Percentiles rank a stretch among this genome's conserved stretches.
These are phyloP conservation scores for Trichoderma afroharzianum DNA, from an alignment of 2,329 filamentous ascomycete genomes.

Conservation along the genomic window DNA sequence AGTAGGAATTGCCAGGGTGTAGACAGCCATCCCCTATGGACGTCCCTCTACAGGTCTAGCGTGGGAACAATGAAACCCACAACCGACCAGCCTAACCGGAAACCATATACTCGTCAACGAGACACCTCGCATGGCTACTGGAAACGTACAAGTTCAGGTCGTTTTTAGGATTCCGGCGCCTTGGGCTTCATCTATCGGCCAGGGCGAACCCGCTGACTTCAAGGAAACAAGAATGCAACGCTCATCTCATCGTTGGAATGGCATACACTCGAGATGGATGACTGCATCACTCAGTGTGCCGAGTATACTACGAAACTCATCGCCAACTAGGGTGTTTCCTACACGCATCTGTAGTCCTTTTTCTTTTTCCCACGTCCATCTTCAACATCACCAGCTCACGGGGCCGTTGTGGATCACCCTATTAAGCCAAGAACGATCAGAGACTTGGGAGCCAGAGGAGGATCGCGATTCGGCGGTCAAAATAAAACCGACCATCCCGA, in stretches of 20 bases:
- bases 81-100: neutral
- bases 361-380: neutral
- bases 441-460: neutral
- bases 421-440: neutral
- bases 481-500: neutral
- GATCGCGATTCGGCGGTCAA: neutral
- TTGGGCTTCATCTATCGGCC: neutral
- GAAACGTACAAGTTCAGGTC: neutral
- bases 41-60: neutral
- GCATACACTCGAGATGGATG: neutral
- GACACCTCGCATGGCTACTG: neutral
- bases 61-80: neutral
- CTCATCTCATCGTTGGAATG: neutral
- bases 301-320: neutral
- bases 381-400: neutral
- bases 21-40: neutral
- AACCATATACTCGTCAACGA: neutral
- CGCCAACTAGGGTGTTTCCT: neutral
- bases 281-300: no score
- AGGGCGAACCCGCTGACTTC: neutral
- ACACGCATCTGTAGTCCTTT: neutral
- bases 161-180: neutral
- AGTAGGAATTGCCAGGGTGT: neutral
- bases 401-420: neutral
- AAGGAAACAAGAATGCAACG: neutral